These are phyloP conservation scores for Neltuma alba DNA, from an alignment of 306 rosid species.

Conservation along the genomic window DNA sequence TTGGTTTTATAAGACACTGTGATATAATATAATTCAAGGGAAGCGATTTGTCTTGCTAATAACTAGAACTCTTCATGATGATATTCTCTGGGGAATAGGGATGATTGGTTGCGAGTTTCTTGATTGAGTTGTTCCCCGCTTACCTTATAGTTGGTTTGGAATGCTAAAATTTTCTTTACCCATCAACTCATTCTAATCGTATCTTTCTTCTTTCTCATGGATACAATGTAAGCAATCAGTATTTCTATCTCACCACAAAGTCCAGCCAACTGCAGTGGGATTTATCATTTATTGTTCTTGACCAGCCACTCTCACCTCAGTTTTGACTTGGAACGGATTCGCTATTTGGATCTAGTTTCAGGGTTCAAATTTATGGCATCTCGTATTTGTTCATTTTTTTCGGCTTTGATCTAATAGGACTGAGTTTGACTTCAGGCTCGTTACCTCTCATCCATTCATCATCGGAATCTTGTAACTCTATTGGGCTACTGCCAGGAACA, in stretches of 20 bases:
- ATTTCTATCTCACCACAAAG: slow-evolving; percentile 1
- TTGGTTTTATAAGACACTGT: background rate
- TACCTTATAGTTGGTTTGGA: slow-evolving; percentile 21
- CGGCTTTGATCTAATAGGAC: slow-evolving; percentile 42
- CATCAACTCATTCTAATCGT: slow-evolving; percentile 6
- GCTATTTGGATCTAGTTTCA: slow-evolving; percentile 5
- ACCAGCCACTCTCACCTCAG: background rate
- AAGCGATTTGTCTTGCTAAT: background rate
- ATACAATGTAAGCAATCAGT: slow-evolving; percentile 17
- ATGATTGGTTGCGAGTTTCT: background rate
- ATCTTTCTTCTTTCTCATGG: background rate
- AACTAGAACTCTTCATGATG: slow-evolving; percentile 1
- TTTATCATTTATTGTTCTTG: background rate
- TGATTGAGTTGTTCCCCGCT: background rate
- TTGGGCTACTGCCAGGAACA: slow-evolving; percentile 95
- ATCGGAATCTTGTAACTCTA: slow-evolving; percentile 80
- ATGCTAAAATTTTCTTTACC: slow-evolving; percentile 19
- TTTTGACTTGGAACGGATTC: slow-evolving; percentile 21
- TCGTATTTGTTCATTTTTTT: slow-evolving; percentile 33
- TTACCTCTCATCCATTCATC: slow-evolving; percentile 80
- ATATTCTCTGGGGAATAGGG: background rate
- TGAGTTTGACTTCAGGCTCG: slow-evolving; percentile 66
- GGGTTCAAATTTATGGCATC: background rate
- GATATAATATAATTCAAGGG: background rate
- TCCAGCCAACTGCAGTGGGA: background rate